Evolutionary conservation across 2,329 filamentous ascomycete species (phyloP).

Genomic region (Exophiala oligosperma): DNA sequence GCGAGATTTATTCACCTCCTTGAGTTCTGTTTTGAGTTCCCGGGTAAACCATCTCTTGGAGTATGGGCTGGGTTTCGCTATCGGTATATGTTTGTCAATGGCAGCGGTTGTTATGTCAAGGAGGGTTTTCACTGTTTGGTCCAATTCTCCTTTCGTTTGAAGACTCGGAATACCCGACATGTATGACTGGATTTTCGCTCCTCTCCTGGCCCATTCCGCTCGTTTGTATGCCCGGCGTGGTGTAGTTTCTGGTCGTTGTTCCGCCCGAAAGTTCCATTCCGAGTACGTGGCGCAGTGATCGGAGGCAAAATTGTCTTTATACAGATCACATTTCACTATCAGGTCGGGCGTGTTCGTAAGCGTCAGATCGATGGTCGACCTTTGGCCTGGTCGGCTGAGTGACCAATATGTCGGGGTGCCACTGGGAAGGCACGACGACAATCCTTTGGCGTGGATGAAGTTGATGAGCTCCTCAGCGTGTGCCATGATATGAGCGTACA

Average conservation of each 20-base stretch:
- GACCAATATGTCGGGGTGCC: not conserved
- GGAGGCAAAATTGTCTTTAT: not conserved
- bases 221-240: conserved; percentile 6
- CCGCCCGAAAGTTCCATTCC: not conserved
- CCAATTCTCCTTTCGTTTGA: not conserved
- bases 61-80: conserved; percentile 21
- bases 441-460: not conserved
- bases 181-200: conserved; percentile 4
- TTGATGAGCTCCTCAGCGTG: not conserved
- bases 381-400: not conserved
- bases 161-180: not conserved
- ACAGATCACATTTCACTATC: not conserved
- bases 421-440: not conserved
- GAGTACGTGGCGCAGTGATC: not conserved
- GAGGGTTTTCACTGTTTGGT: not conserved
- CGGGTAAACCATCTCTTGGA: conserved; percentile 31
- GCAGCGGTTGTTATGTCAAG: conserved; percentile 6
- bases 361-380: not conserved
- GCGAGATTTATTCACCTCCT: conserved; percentile 24
- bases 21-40: conserved; percentile 29
- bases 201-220: conserved; percentile 16
- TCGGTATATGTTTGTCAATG: conserved; percentile 19
- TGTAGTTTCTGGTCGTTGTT: not conserved
- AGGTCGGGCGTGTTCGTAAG: not conserved
- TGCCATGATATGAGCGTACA: not conserved